Evolutionary conservation across 108 stramenopile species (phyloP).

Genomic region (Skeletonema grethae): DNA sequence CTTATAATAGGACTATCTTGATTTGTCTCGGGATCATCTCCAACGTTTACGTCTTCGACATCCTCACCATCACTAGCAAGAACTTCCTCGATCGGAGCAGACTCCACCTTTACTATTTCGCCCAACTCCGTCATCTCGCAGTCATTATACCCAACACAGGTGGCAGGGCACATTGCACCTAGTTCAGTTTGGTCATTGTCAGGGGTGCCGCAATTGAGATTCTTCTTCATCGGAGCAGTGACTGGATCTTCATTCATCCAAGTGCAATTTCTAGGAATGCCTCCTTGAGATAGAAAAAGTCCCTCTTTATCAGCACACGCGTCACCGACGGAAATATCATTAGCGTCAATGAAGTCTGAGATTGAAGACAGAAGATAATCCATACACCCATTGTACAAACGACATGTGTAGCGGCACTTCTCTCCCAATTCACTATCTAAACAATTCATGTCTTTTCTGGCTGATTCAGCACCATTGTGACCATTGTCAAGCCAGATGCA

Average conservation of each 20-base stretch:
- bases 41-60: neutral
- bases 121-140: neutral
- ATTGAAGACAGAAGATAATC: constrained; percentile 26
- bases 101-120: constrained; percentile 2
- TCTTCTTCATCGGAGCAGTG: constrained; percentile 43
- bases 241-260: constrained; percentile 41
- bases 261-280: constrained; percentile 26
- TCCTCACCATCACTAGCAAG: neutral
- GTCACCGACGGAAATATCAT: constrained; percentile 33
- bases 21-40: neutral
- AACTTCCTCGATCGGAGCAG: neutral
- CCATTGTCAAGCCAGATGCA: constrained; percentile 47
- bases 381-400: constrained; percentile 48
- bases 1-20: neutral
- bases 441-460: constrained; percentile 46
- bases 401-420: constrained; percentile 42
- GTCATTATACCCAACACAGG: constrained; percentile 43
- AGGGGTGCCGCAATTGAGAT: constrained; percentile 38
- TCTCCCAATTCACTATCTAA: constrained; percentile 26
- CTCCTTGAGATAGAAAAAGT: constrained; percentile 24
- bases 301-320: constrained; percentile 37
- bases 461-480: constrained; percentile 44
- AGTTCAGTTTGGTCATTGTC: constrained; percentile 25
- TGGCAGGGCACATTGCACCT: constrained; percentile 42
- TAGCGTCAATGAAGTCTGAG: constrained; percentile 4